A percentile compares a stretch with the other conserved stretches of the same genome.
Conservation (phyloP, 164 flowering plant genomes). For the Magnolia sinica region DNA sequence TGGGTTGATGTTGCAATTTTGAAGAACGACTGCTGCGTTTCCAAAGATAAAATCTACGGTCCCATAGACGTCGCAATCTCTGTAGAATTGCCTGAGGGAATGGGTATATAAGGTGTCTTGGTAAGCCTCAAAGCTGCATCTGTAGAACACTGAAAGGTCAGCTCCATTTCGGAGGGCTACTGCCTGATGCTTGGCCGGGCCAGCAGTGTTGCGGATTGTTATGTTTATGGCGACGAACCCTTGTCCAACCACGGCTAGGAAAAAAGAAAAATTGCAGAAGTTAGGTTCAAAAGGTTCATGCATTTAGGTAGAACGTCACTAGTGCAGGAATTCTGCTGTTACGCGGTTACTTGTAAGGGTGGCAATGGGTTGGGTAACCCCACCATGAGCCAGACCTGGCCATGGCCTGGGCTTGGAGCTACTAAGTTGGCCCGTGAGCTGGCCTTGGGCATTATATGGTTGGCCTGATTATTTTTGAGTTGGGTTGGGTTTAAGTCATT, state of each 20-base stretch:
- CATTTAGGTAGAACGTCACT: too few relatives aligned
- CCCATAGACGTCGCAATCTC: constrained; percentile 49
- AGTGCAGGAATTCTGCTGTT: too few relatives aligned
- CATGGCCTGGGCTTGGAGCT: too few relatives aligned
- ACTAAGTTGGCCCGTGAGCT: too few relatives aligned
- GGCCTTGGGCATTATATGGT: too few relatives aligned
- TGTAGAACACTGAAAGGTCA: constrained; percentile 46
- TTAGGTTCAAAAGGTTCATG: background rate
- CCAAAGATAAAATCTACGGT: constrained; percentile 79
- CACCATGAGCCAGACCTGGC: too few relatives aligned
- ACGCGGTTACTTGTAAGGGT: too few relatives aligned
- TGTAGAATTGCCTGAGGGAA: constrained; percentile 38
- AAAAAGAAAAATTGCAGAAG: background rate
- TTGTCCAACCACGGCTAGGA: constrained; percentile 47
- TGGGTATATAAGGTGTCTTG: constrained; percentile 43
- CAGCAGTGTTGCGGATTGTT: constrained; percentile 67
- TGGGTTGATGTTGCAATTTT: constrained; percentile 47
- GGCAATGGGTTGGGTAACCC: too few relatives aligned
- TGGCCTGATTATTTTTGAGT: too few relatives aligned
- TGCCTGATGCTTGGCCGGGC: constrained; percentile 58
- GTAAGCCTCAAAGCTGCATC: constrained; percentile 40
- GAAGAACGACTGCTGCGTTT: constrained; percentile 57
- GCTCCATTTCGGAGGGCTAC: constrained; percentile 67
- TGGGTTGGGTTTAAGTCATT: too few relatives aligned
- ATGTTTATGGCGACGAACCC: constrained; percentile 45